Evolutionary conservation across 2,329 filamentous ascomycete species (phyloP).

Genomic region (Neonectria neomacrospora): DNA sequence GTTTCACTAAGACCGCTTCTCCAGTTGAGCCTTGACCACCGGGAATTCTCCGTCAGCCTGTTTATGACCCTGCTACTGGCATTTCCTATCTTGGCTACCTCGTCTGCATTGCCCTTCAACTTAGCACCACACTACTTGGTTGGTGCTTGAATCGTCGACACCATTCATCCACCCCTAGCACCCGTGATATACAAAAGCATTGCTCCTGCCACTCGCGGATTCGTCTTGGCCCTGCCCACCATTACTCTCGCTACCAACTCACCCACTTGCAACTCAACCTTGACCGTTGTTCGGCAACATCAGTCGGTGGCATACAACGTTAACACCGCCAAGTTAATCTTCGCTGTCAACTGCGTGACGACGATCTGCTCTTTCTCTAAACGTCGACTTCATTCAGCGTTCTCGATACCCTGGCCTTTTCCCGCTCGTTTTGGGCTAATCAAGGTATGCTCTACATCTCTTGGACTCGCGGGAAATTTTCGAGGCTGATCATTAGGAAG

Average conservation of each 20-base stretch:
- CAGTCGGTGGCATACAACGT: constrained; percentile 1
- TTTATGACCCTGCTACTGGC: constrained; percentile 45
- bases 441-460: constrained; percentile 20
- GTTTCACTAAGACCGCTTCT: constrained; percentile 45
- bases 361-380: not conserved
- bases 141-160: constrained; percentile 37
- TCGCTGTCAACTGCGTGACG: not conserved
- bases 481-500: constrained; percentile 27
- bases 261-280: constrained; percentile 19
- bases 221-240: constrained; percentile 26
- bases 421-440: constrained; percentile 28
- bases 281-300: constrained; percentile 17
- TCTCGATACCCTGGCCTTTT: not conserved
- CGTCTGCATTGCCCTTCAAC: constrained; percentile 50
- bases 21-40: constrained; percentile 43
- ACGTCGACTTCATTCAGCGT: not conserved
- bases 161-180: constrained; percentile 42
- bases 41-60: constrained; percentile 44
- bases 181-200: constrained; percentile 49
- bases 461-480: constrained; percentile 4
- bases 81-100: constrained; percentile 54
- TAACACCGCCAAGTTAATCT: not conserved
- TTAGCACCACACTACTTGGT: constrained; percentile 37
- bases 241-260: constrained; percentile 12
- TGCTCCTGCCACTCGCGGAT: constrained; percentile 38